phyloP scores from a whole-genome alignment of 2,329 filamentous ascomycete genomes.

The Teratosphaeriaceae sp. region DNA sequence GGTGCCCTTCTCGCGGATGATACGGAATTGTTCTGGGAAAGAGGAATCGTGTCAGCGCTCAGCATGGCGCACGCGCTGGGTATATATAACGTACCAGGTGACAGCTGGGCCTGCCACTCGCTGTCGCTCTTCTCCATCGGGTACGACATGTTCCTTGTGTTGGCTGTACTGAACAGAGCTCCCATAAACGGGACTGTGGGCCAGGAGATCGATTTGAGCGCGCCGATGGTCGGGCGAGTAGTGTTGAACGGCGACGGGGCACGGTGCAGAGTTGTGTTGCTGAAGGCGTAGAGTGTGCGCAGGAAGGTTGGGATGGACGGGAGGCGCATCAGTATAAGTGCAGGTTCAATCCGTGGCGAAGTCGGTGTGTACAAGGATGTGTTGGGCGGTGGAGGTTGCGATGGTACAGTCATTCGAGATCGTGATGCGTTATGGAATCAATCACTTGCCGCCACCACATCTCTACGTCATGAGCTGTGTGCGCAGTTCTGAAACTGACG shows the following conservation, averaged over 20 bases:
- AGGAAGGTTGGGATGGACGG: slow-evolving; percentile 42
- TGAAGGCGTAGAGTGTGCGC: slow-evolving; percentile 43
- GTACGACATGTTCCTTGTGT: slow-evolving; percentile 58
- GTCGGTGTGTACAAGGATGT: too few species aligned
- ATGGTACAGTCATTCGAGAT: too few species aligned
- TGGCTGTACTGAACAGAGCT: slow-evolving; percentile 62
- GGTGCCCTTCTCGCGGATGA: slow-evolving; percentile 88
- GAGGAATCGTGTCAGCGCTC: too few species aligned
- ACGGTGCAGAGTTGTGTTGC: slow-evolving; percentile 35
- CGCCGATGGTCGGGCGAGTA: slow-evolving; percentile 25
- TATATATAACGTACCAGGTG: slow-evolving; percentile 56
- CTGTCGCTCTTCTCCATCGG: slow-evolving; percentile 74
- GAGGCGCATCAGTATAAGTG: slow-evolving; percentile 48
- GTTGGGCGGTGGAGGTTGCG: too few species aligned
- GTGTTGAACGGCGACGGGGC: slow-evolving; percentile 16
- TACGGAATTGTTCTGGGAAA: slow-evolving; percentile 91
- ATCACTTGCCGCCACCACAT: too few species aligned
- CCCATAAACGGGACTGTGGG: slow-evolving; percentile 72
- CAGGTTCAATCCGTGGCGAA: too few species aligned
- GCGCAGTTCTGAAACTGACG: too few species aligned
- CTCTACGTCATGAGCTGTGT: too few species aligned
- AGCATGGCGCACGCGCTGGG: too few species aligned
- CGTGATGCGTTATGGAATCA: too few species aligned
- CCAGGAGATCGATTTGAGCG: slow-evolving; percentile 49
- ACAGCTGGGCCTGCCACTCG: slow-evolving; percentile 86